Percentiles rank a stretch among this genome's conserved stretches.
Evolutionary conservation across 352 stramenopile species (phyloP).

Genomic region (Aphanomyces invadans): DNA sequence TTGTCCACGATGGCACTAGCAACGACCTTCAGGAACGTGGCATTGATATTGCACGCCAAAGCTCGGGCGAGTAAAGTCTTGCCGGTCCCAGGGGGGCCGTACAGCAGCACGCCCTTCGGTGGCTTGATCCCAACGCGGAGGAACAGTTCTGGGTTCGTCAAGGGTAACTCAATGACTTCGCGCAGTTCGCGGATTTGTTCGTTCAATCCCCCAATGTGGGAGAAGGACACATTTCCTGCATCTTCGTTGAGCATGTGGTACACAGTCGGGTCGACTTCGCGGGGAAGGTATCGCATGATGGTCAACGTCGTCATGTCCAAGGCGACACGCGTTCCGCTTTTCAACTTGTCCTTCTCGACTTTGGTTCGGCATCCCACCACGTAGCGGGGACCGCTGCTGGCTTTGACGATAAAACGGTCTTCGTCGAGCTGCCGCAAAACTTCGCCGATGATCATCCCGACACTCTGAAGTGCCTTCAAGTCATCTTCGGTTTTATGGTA

Average conservation of each 20-base stretch:
- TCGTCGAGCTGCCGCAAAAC: slow-evolving; percentile 97
- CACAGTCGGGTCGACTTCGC: slow-evolving; percentile 98
- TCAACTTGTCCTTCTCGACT: slow-evolving; percentile 92
- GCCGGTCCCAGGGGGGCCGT: slow-evolving; percentile 97
- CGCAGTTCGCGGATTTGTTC: slow-evolving; percentile 97
- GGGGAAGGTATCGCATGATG: slow-evolving; percentile 98
- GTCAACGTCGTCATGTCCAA: slow-evolving; percentile 99
- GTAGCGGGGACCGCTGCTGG: slow-evolving; percentile 95
- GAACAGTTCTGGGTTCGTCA: slow-evolving; percentile 99
- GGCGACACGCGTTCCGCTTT: slow-evolving; percentile 95
- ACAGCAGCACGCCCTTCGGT: slow-evolving; percentile 96
- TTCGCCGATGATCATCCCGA: slow-evolving; percentile 99
- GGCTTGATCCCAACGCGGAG: slow-evolving; percentile 97
- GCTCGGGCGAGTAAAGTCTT: slow-evolving; percentile 98
- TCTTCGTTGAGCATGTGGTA: slow-evolving; percentile 99
- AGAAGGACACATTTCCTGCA: slow-evolving; percentile 95
- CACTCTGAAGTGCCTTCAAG: slow-evolving; percentile 92
- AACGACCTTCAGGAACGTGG: slow-evolving; percentile 99
- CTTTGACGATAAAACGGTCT: slow-evolving; percentile 99
- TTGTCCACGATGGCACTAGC: slow-evolving; percentile 99
- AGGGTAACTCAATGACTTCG: slow-evolving; percentile 96
- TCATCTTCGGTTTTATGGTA: slow-evolving; percentile 99
- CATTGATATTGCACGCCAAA: slow-evolving; percentile 98
- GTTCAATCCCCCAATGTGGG: slow-evolving; percentile 96
- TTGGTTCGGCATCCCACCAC: slow-evolving; percentile 96